Base-by-base conservation (phyloP, 2,329 filamentous ascomycete species). In the Cercospora sp. region DNA sequence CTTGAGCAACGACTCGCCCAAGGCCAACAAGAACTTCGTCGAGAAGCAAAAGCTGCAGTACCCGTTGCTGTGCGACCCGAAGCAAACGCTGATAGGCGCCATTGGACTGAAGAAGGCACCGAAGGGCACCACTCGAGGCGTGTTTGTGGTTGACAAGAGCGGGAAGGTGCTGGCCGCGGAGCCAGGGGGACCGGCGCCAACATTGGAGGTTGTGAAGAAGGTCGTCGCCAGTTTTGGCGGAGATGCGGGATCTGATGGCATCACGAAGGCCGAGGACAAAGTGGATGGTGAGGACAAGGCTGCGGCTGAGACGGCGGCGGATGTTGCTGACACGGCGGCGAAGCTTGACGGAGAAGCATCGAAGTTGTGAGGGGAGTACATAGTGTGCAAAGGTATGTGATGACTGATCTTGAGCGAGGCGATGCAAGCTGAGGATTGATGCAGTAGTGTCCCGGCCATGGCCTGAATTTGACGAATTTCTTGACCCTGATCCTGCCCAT, bases 1-100 rank as follows among this genome's bases (percentile, higher is more conserved):
- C 65, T 89, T 99, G 61, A 96, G 92, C 70, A 88, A 88, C 74
- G 95, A 98, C 83, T 91, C 89, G 59, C 89, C 93, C 75, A 97
- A 95, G 82, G 89, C 93, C 75, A 99, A 99, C 84, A 94, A 92
- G 26, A 92, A 88, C 57, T 99, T 98, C 86, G 91, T 93, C 82
- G 90, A 89, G 48, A 97, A 97, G 84, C 92, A 98, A 80, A 92
- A 91, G 71, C 87, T 98, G 64, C 92, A 90, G 5, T 99, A 97
- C 80, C 84, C 91, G 40, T 88, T 99, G 57, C 87, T 99, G 48
- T 98, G 94, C 82, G 94, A 99, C 79, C 87, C 90, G 5, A 82
- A 83, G 62, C 87, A 86, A 30, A 89, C 87, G 2, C 86, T 99
- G 68, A 97, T 98, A 75, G 84, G 80, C 12, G 93, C 93, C 65